These are phyloP conservation scores for Pseudozyma sp. DNA, from an alignment of 1,284 basidiomycete species.

Conservation along the genomic window DNA sequence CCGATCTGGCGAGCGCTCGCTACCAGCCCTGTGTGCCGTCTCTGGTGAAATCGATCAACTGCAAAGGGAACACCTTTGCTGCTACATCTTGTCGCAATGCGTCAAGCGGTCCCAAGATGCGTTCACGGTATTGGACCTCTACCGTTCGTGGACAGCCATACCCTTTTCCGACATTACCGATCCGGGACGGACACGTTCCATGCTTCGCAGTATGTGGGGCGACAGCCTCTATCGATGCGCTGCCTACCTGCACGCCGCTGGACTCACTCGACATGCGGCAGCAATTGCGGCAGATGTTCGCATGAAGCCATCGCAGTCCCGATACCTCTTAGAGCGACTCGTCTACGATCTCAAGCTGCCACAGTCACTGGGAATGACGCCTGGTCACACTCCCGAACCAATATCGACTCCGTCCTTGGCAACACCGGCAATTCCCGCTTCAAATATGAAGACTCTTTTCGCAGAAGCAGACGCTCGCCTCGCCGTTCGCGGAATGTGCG, in stretches of 20 bases:
- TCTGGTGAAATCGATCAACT: background rate
- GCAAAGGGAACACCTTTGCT: conserved; percentile 27
- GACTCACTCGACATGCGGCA: conserved; percentile 30
- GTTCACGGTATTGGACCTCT: conserved; percentile 29
- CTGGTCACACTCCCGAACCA: too few species aligned
- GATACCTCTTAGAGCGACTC: conserved; percentile 36
- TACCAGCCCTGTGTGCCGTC: conserved; percentile 16
- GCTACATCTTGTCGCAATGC: conserved; percentile 23
- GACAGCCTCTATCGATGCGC: conserved; percentile 32
- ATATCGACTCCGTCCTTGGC: too few species aligned
- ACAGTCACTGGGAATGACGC: background rate
- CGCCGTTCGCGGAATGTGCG: conserved; percentile 22
- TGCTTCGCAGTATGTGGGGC: conserved; percentile 28
- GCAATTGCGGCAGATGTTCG: conserved; percentile 26
- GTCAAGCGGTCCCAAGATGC: conserved; percentile 8
- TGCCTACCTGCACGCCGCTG: conserved; percentile 17
- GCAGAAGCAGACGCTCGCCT: conserved; percentile 24
- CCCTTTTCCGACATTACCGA: background rate
- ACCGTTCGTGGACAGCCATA: conserved; percentile 15
- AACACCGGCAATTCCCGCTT: too few species aligned
- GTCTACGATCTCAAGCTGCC: conserved; percentile 26
- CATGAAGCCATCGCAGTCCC: conserved; percentile 46
- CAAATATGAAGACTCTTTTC: background rate
- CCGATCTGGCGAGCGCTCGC: conserved; percentile 35
- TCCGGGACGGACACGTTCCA: conserved; percentile 6